phyloP scores from a whole-genome alignment of 2,329 filamentous ascomycete genomes.

The Botrytis elliptica region DNA sequence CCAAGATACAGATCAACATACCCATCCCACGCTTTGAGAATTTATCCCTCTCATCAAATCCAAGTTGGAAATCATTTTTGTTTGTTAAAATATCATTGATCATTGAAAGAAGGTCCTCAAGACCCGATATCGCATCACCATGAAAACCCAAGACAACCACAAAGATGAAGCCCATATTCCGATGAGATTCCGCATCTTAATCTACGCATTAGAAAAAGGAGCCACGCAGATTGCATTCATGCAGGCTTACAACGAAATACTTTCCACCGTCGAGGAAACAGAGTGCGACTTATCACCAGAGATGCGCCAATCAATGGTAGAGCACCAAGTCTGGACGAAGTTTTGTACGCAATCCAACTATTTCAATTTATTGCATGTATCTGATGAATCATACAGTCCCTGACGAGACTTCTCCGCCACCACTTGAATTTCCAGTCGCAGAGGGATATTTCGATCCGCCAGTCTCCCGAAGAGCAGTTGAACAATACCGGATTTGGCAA shows the following conservation, averaged over 20 bases:
- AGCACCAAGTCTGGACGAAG: not conserved
- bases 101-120: no score
- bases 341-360: not conserved
- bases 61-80: no score
- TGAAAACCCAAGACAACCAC: not conserved
- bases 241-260: not conserved
- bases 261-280: not conserved
- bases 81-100: no score
- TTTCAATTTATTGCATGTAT: not conserved
- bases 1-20: not conserved
- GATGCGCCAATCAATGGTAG: not conserved
- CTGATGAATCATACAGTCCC: not conserved
- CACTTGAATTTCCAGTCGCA: not conserved
- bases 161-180: not conserved
- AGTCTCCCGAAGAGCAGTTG: not conserved
- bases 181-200: not conserved
- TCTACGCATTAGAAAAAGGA: not conserved
- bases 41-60: not conserved
- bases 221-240: not conserved
- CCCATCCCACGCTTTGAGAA: not conserved
- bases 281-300: not conserved
- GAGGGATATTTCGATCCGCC: not conserved
- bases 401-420: not conserved
- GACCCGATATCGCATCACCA: not conserved
- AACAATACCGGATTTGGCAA: not conserved